Base-by-base conservation (phyloP, 2,329 filamentous ascomycete species). In the Zymoseptoria tritici region DNA sequence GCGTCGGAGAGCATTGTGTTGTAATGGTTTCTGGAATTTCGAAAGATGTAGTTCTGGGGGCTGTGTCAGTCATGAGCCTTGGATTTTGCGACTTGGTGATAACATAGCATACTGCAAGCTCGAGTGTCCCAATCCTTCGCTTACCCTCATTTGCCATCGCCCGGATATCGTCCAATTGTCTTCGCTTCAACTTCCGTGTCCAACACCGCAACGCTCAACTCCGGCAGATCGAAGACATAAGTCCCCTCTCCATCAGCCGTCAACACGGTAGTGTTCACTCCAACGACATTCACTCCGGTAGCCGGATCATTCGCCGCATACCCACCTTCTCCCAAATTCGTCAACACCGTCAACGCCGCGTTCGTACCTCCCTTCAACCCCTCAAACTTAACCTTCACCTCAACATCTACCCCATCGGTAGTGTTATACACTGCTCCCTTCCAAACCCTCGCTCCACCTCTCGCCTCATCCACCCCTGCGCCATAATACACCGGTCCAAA, bases 121-220 rank as follows among this genome's bases (percentile, higher is more conserved):
- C 22, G 22, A 24, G 22, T 4, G 13, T 36, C 31, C 31, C 31
- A 36, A 13, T 36, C 9, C 31, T 36, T 36, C 31, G 31, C 9
- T 4, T 36, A 9, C 13, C 13, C 9, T 36, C 31, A 36, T 13
- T 36, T 36, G 31, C 31, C 31, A 13, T 36, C 31, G 13, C 31
- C 31, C 2, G 31, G 31, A 4, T 36, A 36, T 3, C 21, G n/a
- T 20, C 51, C 51, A 16, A 52, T 52, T 4, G 21, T 21, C 26
- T 52, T 52, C 2, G 19, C 51, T 16, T 52, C 21, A 16, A 52
- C 21, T 22, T 62, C 66, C 19, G 67, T 72, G 11, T 83, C 80
- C 54, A 85, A 67, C 2, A 85, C 78, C 16, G 81, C 82, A 53
- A 85, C 78, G 65, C 81, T 84, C 57, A 84, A 67, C 63, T 82